Percentiles rank a stretch among this genome's conserved stretches.
These are phyloP conservation scores for Sarcodon sp. DNA, from an alignment of 768 basidiomycete species.

Conservation along the genomic window DNA sequence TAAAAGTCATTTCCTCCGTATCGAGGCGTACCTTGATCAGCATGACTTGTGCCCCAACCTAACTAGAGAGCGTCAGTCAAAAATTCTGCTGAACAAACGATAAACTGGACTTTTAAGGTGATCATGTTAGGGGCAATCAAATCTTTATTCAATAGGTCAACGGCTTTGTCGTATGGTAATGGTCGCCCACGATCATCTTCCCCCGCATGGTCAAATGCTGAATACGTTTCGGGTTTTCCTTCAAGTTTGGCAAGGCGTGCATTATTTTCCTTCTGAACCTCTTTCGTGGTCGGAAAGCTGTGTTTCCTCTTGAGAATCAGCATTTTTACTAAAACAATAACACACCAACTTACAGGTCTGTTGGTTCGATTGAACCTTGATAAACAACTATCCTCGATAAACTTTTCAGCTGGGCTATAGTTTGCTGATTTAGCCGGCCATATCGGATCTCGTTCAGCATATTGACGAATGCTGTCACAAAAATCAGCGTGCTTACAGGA, in stretches of 20 bases:
- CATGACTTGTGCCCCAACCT: constrained; percentile 85
- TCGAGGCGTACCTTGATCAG: constrained; percentile 40
- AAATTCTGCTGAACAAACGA: constrained; percentile 11
- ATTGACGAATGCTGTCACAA: constrained; percentile 42
- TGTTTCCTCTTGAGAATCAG: neutral
- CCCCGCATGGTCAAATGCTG: constrained; percentile 32
- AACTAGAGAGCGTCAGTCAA: constrained; percentile 11
- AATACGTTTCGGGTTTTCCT: constrained; percentile 25
- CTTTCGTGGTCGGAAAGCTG: constrained; percentile 57
- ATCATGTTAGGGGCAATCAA: constrained; percentile 39
- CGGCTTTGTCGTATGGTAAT: constrained; percentile 24
- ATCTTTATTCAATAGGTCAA: constrained; percentile 31
- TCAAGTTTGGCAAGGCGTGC: constrained; percentile 32
- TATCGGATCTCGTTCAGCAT: constrained; percentile 86
- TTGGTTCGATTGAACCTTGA: constrained; percentile 66
- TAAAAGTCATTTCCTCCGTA: no score
- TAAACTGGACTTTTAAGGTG: constrained; percentile 21
- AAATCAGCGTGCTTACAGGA: neutral
- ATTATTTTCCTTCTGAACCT: constrained; percentile 63
- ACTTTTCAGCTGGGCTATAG: constrained; percentile 33
- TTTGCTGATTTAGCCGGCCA: constrained; percentile 38
- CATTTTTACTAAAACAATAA: neutral
- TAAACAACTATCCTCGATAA: constrained; percentile 50
- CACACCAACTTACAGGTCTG: constrained; percentile 46
- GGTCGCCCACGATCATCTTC: constrained; percentile 26